Evolutionary conservation across 2,329 filamentous ascomycete species (phyloP), one percentile per base, ranked within the genome.

Genomic region (Venturia pyrina): DNA sequence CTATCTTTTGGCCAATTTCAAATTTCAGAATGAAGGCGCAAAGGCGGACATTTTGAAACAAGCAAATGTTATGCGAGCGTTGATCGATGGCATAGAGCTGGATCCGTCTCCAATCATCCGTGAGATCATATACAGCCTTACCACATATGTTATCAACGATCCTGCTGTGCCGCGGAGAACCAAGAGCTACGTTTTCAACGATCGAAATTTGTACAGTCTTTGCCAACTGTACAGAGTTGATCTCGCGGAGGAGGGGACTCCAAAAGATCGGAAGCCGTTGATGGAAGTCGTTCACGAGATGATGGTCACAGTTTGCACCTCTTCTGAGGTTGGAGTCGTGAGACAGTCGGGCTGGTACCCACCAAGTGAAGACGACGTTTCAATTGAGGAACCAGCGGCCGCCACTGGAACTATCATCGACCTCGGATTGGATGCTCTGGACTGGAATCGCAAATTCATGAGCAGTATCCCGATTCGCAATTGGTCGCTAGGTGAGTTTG

Each of bases 261-360:
- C 72, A 59, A 76, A 77, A 68, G 78, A 76, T 10, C 74, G 78
- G 1, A 81, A 83, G 32, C 77, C 83, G 0, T 85, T 96, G 10
- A 83, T 87, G 68, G 84, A 87, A 41, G 82, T 85, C 48, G 87
- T 88, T 0, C 91, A 97, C 69, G 83, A 87, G 1, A 90, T 98
- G 69, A 79, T 99, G 59, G 76, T 88, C 62, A 80, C 86, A 44
- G 83, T 89, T 3, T 97, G 92, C 76, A 96, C 90, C 0, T 87
- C 85, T 53, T 79, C 87, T 0, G 82, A 82, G 4, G 86, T 88
- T 62, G 95, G 93, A 17, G 83, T 96, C 1, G 78, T 96, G 64
- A 84, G 87, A 3, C 88, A 90, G 66, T 86, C 85, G 44, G 93
- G 92, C n/a, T 90, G 91, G 76, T 98, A 98, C 75, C 90, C 92